phyloP scores from a whole-genome alignment of 2,329 filamentous ascomycete genomes.

The Talaromyces marneffei region DNA sequence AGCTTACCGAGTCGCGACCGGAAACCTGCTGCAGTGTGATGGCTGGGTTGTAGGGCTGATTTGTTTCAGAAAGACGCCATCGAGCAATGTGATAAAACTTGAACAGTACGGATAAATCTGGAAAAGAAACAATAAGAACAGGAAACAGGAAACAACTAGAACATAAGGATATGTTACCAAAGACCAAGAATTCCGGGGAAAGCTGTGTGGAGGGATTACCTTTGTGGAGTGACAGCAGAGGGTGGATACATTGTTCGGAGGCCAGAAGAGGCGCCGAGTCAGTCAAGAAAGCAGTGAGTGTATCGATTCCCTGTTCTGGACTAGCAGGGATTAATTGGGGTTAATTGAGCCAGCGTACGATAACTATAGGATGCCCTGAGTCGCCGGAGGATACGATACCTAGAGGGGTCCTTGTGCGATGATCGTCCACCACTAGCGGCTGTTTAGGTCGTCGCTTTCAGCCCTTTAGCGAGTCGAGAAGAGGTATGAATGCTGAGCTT shows the following conservation, averaged over 20 bases:
- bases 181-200: not conserved
- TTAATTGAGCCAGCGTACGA: not conserved
- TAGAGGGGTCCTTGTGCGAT: not conserved
- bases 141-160: not conserved
- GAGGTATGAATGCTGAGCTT: not conserved
- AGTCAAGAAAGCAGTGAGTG: not conserved
- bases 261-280: slow-evolving; percentile 2
- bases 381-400: not conserved
- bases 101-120: not conserved
- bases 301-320: not conserved
- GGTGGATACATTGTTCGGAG: not conserved
- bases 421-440: too few relatives aligned
- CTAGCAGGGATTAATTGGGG: not conserved
- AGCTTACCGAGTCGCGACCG: not conserved
- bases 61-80: not conserved
- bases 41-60: not conserved
- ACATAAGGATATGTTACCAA: not conserved
- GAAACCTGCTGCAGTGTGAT: not conserved
- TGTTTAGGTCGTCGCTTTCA: not conserved
- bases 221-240: not conserved
- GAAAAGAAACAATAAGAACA: not conserved
- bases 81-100: not conserved
- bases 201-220: not conserved
- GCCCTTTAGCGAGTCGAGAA: not conserved
- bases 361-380: not conserved